Base-by-base conservation (phyloP, 129 eudicot genomes). In the Arctium lappa region DNA sequence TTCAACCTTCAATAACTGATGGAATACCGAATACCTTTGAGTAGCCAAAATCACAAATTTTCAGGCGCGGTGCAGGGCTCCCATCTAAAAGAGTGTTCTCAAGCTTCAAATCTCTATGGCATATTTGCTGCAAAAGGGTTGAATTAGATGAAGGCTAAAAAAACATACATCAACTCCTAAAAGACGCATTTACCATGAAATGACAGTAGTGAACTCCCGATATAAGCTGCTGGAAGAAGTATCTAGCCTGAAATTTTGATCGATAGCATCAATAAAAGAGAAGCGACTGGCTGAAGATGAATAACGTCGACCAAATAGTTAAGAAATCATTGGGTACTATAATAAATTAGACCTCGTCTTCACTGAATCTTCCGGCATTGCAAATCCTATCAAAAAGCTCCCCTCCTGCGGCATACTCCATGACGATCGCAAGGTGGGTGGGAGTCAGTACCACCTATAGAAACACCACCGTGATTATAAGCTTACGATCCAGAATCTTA, bases 341-440 rank as follows among this genome's bases (percentile, higher is more conserved):
- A 66, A 75, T 3, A 37, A 81, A 38, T 36, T 36, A 80, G 60
- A 94, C 98, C 98, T 94, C 98, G 31, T 94, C 98, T 88, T 94
- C 98, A 31, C 98, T 94, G 84, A 94, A 94, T 81, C 98, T 87
- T 69, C 98, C 98, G 62, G 98, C 98, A 91, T 84, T 94, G 81
- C 98, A 94, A 79, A 94, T 94, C 83, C 98, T 82, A 72, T 94
- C 98, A 69, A 94, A 94, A 34, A 94, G 97, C 86, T 94, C 98
- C 40, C 98, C 98, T 34, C 98, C 97, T 0, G 97, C 98, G 29
- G 98, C 98, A 80, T 94, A 94, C 88, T 94, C 98, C 98, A 94
- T 94, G 46, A 94, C 97, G 80, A 94, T 94, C 69, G 97, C 98
- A 37, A 94, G 92, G 85, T 94, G 98, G 29, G 97, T 92, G 33